Evolutionary conservation across 495 filamentous ascomycete species (phyloP).

Genomic region (Aspergillus nidulans): DNA sequence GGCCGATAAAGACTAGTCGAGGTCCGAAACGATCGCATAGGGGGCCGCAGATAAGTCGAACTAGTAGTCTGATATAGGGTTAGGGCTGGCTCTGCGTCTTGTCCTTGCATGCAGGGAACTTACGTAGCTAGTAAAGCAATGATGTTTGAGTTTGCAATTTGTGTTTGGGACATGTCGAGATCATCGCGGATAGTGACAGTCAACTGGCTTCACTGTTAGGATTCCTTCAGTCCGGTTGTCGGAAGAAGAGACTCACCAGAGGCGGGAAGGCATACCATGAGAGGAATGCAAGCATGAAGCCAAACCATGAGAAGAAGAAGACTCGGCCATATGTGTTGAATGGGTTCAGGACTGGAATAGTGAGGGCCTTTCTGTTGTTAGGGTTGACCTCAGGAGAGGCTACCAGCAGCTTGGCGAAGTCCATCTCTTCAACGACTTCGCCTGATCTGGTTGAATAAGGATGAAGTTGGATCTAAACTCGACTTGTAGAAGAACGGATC

Average conservation of each 20-base stretch:
- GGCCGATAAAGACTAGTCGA: slow-evolving; percentile 70
- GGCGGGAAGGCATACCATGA: slow-evolving; percentile 85
- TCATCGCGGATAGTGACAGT: slow-evolving; percentile 74
- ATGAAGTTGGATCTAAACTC: slow-evolving; percentile 3
- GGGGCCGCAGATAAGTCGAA: slow-evolving; percentile 79
- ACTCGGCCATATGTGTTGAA: slow-evolving; percentile 79
- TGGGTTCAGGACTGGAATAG: slow-evolving; percentile 77
- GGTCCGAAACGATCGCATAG: slow-evolving; percentile 83
- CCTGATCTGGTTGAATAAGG: background rate
- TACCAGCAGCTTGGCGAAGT: slow-evolving; percentile 25
- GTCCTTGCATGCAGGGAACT: slow-evolving; percentile 18
- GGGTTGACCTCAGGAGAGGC: slow-evolving; percentile 58
- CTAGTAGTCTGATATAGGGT: slow-evolving; percentile 55
- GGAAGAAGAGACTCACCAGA: slow-evolving; percentile 49
- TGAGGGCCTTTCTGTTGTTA: slow-evolving; percentile 71
- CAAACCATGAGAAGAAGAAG: slow-evolving; percentile 92
- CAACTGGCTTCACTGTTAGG: slow-evolving; percentile 41
- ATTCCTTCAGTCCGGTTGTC: background rate
- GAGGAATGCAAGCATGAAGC: slow-evolving; percentile 94
- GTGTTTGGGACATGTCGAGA: slow-evolving; percentile 60
- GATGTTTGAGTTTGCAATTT: slow-evolving; percentile 90
- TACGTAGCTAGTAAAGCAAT: slow-evolving; percentile 82
- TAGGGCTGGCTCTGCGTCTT: slow-evolving; percentile 6
- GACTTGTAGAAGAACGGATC: background rate
- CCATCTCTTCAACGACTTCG: slow-evolving; percentile 13